phyloP scores from a whole-genome alignment of 805 yeast species.

The Metschnikowia anglica region DNA sequence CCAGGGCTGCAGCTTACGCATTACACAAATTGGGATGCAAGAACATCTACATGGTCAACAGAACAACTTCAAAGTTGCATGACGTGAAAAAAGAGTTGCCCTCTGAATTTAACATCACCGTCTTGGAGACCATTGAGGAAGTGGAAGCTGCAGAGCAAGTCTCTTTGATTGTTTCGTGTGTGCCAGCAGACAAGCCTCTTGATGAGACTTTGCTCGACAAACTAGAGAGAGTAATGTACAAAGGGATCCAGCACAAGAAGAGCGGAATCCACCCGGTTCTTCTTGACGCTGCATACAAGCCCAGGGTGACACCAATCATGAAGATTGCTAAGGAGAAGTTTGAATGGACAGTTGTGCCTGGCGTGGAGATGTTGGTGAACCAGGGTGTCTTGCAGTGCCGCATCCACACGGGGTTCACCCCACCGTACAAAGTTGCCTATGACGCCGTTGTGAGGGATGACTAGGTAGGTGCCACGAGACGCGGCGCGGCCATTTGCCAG shows the following conservation, averaged over 20 bases:
- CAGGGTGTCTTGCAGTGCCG: conserved; percentile 90
- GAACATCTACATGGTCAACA: conserved; percentile 74
- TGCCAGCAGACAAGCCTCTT: conserved; percentile 78
- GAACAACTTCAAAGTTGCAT: conserved; percentile 66
- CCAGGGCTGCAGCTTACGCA: conserved; percentile 92
- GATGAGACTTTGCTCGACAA: conserved; percentile 50
- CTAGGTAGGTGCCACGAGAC: too few relatives aligned
- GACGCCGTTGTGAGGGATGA: conserved; percentile 51
- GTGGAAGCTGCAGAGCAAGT: conserved; percentile 47
- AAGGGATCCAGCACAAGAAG: conserved; percentile 31
- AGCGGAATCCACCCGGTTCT: conserved; percentile 53
- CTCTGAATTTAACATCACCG: conserved; percentile 52
- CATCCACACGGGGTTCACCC: conserved; percentile 65
- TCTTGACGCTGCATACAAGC: conserved; percentile 94
- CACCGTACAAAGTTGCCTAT: conserved; percentile 62
- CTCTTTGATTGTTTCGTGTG: conserved; percentile 69
- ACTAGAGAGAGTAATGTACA: conserved; percentile 48
- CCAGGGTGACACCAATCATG: conserved; percentile 85
- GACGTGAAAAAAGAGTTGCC: conserved; percentile 65
- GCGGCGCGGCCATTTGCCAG: too few relatives aligned
- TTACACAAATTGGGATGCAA: conserved; percentile 73
- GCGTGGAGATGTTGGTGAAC: conserved; percentile 86
- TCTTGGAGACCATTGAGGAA: conserved; percentile 51
- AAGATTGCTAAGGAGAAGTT: conserved; percentile 58
- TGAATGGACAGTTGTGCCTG: conserved; percentile 84